Percentiles rank a stretch among this genome's conserved stretches.
Evolutionary conservation across 139 green algal genomes (phyloP).

Genomic region (Klebsormidium nitens): DNA sequence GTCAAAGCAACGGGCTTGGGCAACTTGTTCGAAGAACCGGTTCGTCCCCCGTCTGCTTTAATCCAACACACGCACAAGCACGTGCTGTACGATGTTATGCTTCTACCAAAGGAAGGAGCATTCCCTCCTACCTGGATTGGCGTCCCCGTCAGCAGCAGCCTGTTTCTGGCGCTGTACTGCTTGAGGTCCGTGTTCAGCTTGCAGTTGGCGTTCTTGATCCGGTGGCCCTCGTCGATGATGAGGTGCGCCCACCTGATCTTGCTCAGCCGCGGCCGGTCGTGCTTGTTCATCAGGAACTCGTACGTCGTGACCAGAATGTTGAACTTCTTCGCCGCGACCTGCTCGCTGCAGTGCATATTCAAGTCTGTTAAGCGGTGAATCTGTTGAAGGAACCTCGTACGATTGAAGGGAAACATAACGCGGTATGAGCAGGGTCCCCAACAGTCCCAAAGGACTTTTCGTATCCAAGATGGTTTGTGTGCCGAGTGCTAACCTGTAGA

Average conservation of each 20-base stretch:
- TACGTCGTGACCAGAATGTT: slow-evolving; percentile 47
- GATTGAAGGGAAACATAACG: too few relatives aligned
- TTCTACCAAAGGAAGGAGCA: too few relatives aligned
- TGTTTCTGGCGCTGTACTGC: slow-evolving; percentile 43
- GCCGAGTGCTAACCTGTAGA: slow-evolving; percentile 25
- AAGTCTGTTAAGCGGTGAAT: too few relatives aligned
- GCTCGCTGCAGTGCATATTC: slow-evolving; percentile 2
- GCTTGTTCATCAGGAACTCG: slow-evolving; percentile 43
- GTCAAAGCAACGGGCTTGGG: too few relatives aligned
- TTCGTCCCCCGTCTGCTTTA: too few relatives aligned
- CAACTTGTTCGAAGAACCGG: too few relatives aligned
- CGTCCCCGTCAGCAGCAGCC: slow-evolving; percentile 69
- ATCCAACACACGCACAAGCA: too few relatives aligned
- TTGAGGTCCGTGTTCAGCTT: slow-evolving; percentile 68
- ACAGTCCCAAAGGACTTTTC: too few relatives aligned
- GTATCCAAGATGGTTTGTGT: too few relatives aligned
- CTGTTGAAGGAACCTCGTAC: too few relatives aligned
- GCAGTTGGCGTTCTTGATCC: slow-evolving; percentile 65
- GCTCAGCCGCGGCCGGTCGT: slow-evolving; percentile 28
- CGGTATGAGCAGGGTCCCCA: too few relatives aligned
- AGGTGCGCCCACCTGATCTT: slow-evolving; percentile 42
- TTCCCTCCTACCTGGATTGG: slow-evolving; percentile 80
- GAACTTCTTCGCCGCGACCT: slow-evolving; percentile 6
- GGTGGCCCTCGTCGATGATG: slow-evolving; percentile 66
- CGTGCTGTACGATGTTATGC: too few relatives aligned